Conservation (phyloP, 1,139 yeast genomes). For the Kodamaea ohmeri region DNA sequence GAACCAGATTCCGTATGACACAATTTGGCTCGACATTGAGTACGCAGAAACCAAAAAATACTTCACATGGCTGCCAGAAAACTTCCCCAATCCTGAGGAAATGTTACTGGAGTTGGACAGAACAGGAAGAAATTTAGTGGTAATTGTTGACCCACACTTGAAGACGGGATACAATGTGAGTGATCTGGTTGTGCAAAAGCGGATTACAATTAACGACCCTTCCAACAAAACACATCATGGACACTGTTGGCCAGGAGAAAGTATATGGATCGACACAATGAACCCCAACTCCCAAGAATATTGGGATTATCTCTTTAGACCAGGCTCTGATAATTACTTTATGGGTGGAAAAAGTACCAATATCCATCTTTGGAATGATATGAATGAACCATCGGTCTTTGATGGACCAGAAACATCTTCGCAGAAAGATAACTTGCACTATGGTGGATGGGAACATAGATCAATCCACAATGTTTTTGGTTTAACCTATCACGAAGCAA, state of each 20-base stretch:
- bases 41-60: constrained; percentile 83
- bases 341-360: constrained; percentile 56
- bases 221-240: constrained; percentile 57
- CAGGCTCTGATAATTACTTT: constrained; percentile 22
- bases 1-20: constrained; percentile 78
- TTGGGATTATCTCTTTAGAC: constrained; percentile 51
- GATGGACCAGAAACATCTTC: constrained; percentile 92
- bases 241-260: constrained; percentile 98
- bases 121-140: constrained; percentile 77
- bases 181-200: constrained; percentile 41
- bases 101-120: constrained; percentile 64
- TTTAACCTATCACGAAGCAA: constrained; percentile 72
- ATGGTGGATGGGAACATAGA: constrained; percentile 84
- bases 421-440: constrained; percentile 76
- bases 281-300: constrained; percentile 57
- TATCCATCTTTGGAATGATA: constrained; percentile 91
- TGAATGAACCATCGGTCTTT: constrained; percentile 96
- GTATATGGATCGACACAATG: constrained; percentile 87
- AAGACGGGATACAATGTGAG: constrained; percentile 69
- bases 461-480: constrained; percentile 88
- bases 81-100: constrained; percentile 70
- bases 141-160: constrained; percentile 90
- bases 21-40: constrained; percentile 94
- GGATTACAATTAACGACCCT: constrained; percentile 40
- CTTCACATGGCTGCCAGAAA: constrained; percentile 81